Conservation (phyloP, 2,329 filamentous ascomycete species). For the Diplodia scrobiculata region DNA sequence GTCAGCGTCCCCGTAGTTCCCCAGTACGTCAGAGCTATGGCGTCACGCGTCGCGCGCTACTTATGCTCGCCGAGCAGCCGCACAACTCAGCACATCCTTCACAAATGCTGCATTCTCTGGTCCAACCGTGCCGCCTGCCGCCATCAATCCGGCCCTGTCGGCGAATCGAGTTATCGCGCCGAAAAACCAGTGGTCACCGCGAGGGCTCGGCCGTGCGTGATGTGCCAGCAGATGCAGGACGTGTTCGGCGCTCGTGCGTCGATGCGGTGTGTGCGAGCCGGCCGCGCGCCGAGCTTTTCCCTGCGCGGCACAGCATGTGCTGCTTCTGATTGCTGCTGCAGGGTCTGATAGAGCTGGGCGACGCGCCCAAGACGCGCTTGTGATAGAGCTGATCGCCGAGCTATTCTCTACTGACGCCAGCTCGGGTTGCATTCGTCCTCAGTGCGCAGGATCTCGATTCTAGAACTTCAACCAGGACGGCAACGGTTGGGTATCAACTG, state of each 20-base stretch:
- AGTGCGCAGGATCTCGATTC: neutral
- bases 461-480: neutral
- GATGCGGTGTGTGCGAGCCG: constrained; percentile 27
- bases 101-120: constrained; percentile 1
- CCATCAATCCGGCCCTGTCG: neutral
- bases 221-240: constrained; percentile 26
- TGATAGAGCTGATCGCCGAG: constrained; percentile 18
- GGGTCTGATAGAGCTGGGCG: constrained; percentile 17
- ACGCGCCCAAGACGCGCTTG: constrained; percentile 9
- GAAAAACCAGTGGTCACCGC: neutral
- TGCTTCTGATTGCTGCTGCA: constrained; percentile 12
- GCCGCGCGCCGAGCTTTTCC: constrained; percentile 19
- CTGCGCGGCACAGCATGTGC: constrained; percentile 5
- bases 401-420: constrained; percentile 14
- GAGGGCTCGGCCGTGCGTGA: constrained; percentile 15
- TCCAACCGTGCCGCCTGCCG: neutral
- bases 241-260: constrained; percentile 27
- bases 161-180: constrained; percentile 10
- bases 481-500: constrained; percentile 4
- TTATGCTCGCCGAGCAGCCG: neutral
- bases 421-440: constrained; percentile 6
- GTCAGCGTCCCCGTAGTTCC: constrained; percentile 24
- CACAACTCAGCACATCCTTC: constrained; percentile 24
- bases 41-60: constrained; percentile 7
- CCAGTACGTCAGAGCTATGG: constrained; percentile 8